These are phyloP conservation scores for Misopates orontium DNA, from an alignment of 257 asterid species.

Conservation along the genomic window DNA sequence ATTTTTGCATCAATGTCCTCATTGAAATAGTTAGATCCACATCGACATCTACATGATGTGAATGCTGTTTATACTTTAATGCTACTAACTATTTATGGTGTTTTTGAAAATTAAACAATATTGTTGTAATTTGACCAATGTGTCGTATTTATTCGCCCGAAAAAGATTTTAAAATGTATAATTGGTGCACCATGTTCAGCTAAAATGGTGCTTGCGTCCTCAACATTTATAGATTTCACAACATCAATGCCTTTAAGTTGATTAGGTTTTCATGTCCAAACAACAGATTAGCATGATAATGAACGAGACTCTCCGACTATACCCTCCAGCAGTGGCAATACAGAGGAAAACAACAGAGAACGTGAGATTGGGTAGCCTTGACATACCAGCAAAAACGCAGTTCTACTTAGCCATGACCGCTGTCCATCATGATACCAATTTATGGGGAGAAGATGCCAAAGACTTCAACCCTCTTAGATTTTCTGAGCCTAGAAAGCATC, in stretches of 20 bases:
- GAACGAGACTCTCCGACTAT: conserved; percentile 51
- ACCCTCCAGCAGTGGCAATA: conserved; percentile 42
- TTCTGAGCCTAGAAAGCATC: conserved; percentile 39
- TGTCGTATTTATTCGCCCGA: too few species aligned
- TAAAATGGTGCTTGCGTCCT: not conserved
- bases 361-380: conserved; percentile 40
- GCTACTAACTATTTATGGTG: too few species aligned
- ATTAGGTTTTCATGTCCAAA: not conserved
- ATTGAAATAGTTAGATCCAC: too few species aligned
- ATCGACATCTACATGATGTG: too few species aligned
- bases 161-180: too few species aligned
- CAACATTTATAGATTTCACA: not conserved
- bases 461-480: conserved; percentile 55
- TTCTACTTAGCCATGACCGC: conserved; percentile 45
- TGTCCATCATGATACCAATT: conserved; percentile 46
- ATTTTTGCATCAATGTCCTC: too few species aligned
- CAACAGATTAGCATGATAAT: conserved; percentile 48
- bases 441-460: conserved; percentile 54
- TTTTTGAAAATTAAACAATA: too few species aligned
- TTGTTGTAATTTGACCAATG: too few species aligned
- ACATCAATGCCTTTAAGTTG: not conserved
- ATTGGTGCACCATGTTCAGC: not conserved
- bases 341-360: conserved; percentile 41
- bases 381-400: conserved; percentile 54
- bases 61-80: too few species aligned